A percentile compares a stretch with the other conserved stretches of the same genome.
These are phyloP conservation scores for Bidens hawaiensis DNA, from an alignment of 140 eudicot genomes.

Conservation along the genomic window DNA sequence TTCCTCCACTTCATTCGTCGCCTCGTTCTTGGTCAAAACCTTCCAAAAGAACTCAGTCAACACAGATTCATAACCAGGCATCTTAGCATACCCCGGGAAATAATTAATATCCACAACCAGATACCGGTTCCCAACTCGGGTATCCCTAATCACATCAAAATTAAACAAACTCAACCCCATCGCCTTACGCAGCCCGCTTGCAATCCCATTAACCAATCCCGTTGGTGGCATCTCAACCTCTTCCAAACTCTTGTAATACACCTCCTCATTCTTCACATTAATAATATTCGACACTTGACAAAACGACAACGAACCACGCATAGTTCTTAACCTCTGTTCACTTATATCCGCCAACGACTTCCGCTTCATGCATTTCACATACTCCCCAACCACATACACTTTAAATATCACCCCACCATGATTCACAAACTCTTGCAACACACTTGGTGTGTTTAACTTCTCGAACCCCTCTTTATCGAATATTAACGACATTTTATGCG, in stretches of 20 bases:
- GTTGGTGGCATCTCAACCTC: conserved; percentile 55
- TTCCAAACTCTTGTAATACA: conserved; percentile 38
- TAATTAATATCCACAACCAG: conserved; percentile 75
- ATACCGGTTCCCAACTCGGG: conserved; percentile 43
- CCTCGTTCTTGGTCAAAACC: conserved; percentile 26
- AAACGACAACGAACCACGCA: conserved; percentile 45
- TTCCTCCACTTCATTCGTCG: background rate
- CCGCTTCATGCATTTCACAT: conserved; percentile 54
- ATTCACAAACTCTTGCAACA: conserved; percentile 55
- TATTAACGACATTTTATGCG: conserved; percentile 40
- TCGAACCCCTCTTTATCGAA: conserved; percentile 32
- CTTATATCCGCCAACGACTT: conserved; percentile 43
- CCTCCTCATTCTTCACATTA: conserved; percentile 38
- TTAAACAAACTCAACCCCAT: conserved; percentile 56
- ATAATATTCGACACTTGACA: conserved; percentile 62
- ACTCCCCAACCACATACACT: conserved; percentile 48
- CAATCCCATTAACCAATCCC: conserved; percentile 50
- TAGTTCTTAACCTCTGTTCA: conserved; percentile 38
- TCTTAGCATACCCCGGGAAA: conserved; percentile 80
- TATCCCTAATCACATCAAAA: conserved; percentile 74
- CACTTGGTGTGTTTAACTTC: conserved; percentile 29
- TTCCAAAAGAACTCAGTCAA: conserved; percentile 64
- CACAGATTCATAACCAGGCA: conserved; percentile 59
- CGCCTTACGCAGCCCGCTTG: conserved; percentile 43
- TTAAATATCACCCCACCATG: conserved; percentile 56